Evolutionary conservation across 2,329 filamentous ascomycete species (phyloP).

Genomic region (Cladobotryum protrusum): DNA sequence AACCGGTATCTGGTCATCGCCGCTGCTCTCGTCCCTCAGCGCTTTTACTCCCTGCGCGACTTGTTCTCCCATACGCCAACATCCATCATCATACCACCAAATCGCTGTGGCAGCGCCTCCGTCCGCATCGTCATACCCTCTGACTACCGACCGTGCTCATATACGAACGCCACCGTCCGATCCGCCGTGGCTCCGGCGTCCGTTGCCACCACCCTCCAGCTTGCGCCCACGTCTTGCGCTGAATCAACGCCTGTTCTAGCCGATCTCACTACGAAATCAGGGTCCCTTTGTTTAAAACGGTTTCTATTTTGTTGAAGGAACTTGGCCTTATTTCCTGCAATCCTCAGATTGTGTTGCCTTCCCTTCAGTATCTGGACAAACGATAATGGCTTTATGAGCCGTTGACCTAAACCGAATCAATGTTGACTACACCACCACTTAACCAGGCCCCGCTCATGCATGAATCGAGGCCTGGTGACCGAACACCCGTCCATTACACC

Average conservation of each 20-base stretch:
- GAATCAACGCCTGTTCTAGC: background rate
- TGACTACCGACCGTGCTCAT: background rate
- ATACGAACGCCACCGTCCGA: conserved; percentile 7
- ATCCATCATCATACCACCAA: background rate
- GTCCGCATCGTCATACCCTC: background rate
- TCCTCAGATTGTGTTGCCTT: no score
- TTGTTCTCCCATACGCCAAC: background rate
- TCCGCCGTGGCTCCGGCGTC: conserved; percentile 5
- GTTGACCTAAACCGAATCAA: conserved; percentile 5
- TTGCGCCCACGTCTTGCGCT: background rate
- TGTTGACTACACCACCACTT: conserved; percentile 9
- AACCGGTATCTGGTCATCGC: background rate
- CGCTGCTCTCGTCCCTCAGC: background rate
- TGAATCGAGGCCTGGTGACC: conserved; percentile 29
- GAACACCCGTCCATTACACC: conserved; percentile 34
- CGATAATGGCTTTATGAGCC: conserved; percentile 3
- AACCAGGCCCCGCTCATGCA: conserved; percentile 21
- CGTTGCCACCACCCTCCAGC: conserved; percentile 10
- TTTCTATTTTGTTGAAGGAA: no score
- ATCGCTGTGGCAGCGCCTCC: background rate
- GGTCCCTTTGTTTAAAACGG: no score
- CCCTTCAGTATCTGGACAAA: no score
- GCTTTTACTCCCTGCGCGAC: background rate
- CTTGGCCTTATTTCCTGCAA: no score
- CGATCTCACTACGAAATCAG: background rate